phyloP scores from a whole-genome alignment of 2,329 filamentous ascomycete species.

The Phialemoniopsis sp. region DNA sequence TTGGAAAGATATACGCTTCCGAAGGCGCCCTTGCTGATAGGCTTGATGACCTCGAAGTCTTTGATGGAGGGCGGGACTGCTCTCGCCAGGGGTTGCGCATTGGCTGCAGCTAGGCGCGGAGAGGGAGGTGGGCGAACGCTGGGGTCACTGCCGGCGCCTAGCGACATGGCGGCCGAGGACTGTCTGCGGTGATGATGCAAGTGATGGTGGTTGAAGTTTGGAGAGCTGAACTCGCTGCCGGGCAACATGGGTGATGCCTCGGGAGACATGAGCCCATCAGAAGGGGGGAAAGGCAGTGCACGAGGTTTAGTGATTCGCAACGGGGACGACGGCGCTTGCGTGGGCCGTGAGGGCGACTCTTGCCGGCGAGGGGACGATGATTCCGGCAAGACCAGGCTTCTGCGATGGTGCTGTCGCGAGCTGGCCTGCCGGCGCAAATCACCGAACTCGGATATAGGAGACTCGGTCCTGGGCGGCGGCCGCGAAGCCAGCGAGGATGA shows the following conservation, averaged over 20 bases:
- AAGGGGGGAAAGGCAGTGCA: slow-evolving; percentile 43
- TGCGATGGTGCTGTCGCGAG: slow-evolving; percentile 77
- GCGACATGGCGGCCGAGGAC: slow-evolving; percentile 82
- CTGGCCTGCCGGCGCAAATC: slow-evolving; percentile 72
- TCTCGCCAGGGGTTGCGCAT: slow-evolving; percentile 76
- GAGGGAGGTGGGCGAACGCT: slow-evolving; percentile 71
- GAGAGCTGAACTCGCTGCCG: slow-evolving; percentile 76
- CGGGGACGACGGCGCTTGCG: slow-evolving; percentile 71
- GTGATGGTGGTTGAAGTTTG: slow-evolving; percentile 46
- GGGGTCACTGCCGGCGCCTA: slow-evolving; percentile 38
- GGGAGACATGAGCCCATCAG: slow-evolving; percentile 73
- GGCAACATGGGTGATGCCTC: slow-evolving; percentile 86
- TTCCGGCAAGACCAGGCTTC: slow-evolving; percentile 78
- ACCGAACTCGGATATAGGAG: slow-evolving; percentile 83
- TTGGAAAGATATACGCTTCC: slow-evolving; percentile 97
- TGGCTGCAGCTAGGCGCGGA: slow-evolving; percentile 72
- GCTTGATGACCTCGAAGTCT: slow-evolving; percentile 98
- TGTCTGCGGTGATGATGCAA: slow-evolving; percentile 74
- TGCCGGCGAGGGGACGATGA: slow-evolving; percentile 78
- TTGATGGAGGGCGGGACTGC: slow-evolving; percentile 95
- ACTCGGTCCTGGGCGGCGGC: slow-evolving; percentile 71
- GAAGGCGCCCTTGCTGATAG: slow-evolving; percentile 97
- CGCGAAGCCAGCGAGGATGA: slow-evolving; percentile 73
- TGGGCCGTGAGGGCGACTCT: slow-evolving; percentile 76
- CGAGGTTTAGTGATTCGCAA: slow-evolving; percentile 82